Base-by-base conservation (phyloP, 129 eudicot species). In the Tagetes patula region DNA sequence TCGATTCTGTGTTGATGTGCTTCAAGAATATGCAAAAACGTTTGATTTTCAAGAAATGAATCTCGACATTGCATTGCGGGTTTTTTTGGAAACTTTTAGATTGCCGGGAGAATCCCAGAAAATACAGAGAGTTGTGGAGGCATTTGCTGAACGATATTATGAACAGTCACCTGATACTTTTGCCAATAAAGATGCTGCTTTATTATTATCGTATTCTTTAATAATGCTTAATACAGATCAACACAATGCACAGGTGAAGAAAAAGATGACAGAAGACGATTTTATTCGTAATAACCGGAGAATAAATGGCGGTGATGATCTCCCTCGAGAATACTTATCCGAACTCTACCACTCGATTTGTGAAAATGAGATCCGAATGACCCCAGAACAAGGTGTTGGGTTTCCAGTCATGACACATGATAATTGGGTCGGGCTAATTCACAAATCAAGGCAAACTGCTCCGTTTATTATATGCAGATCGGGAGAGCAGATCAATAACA, bases 61-160 rank as follows among this genome's bases (percentile, higher is more conserved):
- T 72, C 73, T 88, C 56, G 97, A 91, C 67, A 86, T 78, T 27
- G 97, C 97, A 46, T 65, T 91, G 79, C 89, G 96, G 62, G 79
- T 88, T 60, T 88, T 91, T 72, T 58, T 91, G 82, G 90, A 91
- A 67, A 88, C 96, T 32, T 91, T 91, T 65, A 75, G 92, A 69
- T 76, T 91, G 76, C 97, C 97, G 2, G 97, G 97, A n/a, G 97
- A 91, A 74, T 80, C 97, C 40, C 97, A 91, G 75, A 91, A 91
- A 78, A 91, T 91, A 43, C 92, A 88, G 55, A 81, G 97, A 76
- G 95, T 91, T 32, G 84, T 91, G n/a, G 97, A 91, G 79, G 95
- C 91, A 12, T 91, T 91, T 79, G 80, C 97, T 8, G 97, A 84
- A 72, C 78, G 90, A 72, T 91, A 85, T 45, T 91, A 69, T 73